Evolutionary conservation across 495 filamentous ascomycete genomes (phyloP), one percentile per base, ranked within the genome.

Genomic region (Amorphotheca resinae): DNA sequence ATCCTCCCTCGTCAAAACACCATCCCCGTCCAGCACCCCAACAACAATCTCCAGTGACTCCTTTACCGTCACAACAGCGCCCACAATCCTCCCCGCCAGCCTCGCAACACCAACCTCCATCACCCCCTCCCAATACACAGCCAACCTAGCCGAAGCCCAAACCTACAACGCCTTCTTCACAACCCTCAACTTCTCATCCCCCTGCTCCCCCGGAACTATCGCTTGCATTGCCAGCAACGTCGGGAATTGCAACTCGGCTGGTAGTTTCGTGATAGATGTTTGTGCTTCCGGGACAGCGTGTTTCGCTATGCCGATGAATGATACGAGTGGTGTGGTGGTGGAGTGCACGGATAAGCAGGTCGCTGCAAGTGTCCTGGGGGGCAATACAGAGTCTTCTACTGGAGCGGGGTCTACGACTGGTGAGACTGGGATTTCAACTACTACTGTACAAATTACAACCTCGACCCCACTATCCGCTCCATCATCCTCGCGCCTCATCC

Each of bases 131-230:
- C 16, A 34, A 12, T 39, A 18, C 18, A 38, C 15, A 17, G n/a
- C 38, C 22, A 53, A 53, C 26, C 46, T 56, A 3, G 53, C 42
- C 14, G 14, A 53, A 37, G 53, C 53, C 22, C n/a, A 53, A 50
- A 36, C 33, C n/a, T 56, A 53, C 41, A 56, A 56, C 32, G 45
- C 26, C n/a, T 38, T 53, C 6, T 56, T 56, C 42, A 34, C 46
- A n/a, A 42, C 43, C 1, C 23, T 56, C 11, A 50, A 50, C 20
- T 46, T 49, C 46, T 52, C 50, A 0, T 53, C 53, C 7, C 40
- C 43, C 8, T 56, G 53, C 38, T 48, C 42, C 2, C 11, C 40
- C 9, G 38, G 37, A 15, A 23, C 44, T 22, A 48, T 56, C 22
- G 53, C 50, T 2, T 56, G 53, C 25, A 45, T 56, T 6, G 20